Evolutionary conservation across 1,139 yeast genomes (phyloP).

Genomic region (Candida gigantensis): DNA sequence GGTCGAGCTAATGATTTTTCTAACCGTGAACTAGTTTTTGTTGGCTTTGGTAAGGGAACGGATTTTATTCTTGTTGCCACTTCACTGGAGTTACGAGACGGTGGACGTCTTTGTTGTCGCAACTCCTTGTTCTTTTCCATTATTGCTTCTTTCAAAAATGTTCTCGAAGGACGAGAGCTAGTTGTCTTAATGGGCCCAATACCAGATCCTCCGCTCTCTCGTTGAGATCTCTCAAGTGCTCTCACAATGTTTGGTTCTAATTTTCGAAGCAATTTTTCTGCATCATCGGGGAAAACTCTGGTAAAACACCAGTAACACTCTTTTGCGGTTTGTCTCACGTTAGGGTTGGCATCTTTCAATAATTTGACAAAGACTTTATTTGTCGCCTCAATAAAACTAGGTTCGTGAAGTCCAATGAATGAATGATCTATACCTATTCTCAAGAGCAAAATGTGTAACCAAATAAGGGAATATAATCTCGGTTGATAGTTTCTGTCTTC

Average conservation of each 20-base stretch:
- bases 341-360: constrained; percentile 76
- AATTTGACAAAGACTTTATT: constrained; percentile 60
- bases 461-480: constrained; percentile 65
- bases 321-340: constrained; percentile 77
- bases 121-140: constrained; percentile 37
- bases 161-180: constrained; percentile 18
- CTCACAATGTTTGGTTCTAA: constrained; percentile 39
- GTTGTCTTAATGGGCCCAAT: constrained; percentile 9
- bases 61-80: not conserved
- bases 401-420: constrained; percentile 39
- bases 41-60: constrained; percentile 10
- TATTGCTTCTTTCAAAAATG: constrained; percentile 37
- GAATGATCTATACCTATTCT: constrained; percentile 30
- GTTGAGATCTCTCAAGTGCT: constrained; percentile 45
- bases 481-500: constrained; percentile 73
- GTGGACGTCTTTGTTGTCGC: constrained; percentile 26
- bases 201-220: constrained; percentile 29
- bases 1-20: constrained; percentile 6
- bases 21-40: constrained; percentile 3
- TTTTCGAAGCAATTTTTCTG: constrained; percentile 53
- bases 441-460: constrained; percentile 66
- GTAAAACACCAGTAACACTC: constrained; percentile 71
- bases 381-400: constrained; percentile 46
- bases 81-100: constrained; percentile 20
- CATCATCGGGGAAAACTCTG: constrained; percentile 47